Conservation (phyloP, 2,329 filamentous ascomycete species). For the Calycina herbarum region DNA sequence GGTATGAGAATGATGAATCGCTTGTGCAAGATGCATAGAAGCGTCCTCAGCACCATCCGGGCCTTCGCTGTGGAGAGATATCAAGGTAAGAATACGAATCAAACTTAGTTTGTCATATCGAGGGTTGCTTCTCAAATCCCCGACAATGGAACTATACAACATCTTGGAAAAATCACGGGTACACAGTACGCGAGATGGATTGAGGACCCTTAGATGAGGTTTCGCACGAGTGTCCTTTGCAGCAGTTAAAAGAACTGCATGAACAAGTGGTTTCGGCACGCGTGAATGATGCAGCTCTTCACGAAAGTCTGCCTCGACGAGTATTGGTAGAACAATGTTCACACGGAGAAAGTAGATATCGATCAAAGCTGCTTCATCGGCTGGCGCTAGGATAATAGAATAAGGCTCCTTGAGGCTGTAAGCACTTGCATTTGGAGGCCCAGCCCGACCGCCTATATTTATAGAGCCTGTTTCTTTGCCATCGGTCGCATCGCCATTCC, state of each 20-base stretch:
- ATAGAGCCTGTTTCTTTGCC: neutral
- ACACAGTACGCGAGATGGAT: neutral
- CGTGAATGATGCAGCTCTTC: neutral
- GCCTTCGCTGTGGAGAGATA: constrained; percentile 14
- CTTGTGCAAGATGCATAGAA: constrained; percentile 13
- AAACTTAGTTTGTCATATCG: constrained; percentile 6
- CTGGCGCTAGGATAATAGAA: neutral
- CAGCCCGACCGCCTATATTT: neutral
- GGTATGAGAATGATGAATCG: constrained; percentile 13
- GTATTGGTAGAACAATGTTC: constrained; percentile 6
- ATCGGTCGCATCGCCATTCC: neutral
- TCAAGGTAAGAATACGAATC: constrained; percentile 8
- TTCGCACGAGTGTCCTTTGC: neutral
- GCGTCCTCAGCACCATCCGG: constrained; percentile 11
- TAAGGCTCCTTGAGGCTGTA: neutral
- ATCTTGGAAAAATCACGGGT: constrained; percentile 5
- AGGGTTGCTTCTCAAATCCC: neutral
- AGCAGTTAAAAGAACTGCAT: constrained; percentile 4
- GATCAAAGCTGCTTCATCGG: constrained; percentile 7
- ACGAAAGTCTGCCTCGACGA: constrained; percentile 5
- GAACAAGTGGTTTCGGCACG: constrained; percentile 3
- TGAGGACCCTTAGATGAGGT: neutral
- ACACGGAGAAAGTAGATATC: constrained; percentile 11
- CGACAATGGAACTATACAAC: constrained; percentile 9
- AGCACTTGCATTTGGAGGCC: neutral